A percentile compares a stretch with the other conserved stretches of the same genome.
Evolutionary conservation across 2,329 filamentous ascomycete species (phyloP).

Genomic region (Amesomyces nigricolor): DNA sequence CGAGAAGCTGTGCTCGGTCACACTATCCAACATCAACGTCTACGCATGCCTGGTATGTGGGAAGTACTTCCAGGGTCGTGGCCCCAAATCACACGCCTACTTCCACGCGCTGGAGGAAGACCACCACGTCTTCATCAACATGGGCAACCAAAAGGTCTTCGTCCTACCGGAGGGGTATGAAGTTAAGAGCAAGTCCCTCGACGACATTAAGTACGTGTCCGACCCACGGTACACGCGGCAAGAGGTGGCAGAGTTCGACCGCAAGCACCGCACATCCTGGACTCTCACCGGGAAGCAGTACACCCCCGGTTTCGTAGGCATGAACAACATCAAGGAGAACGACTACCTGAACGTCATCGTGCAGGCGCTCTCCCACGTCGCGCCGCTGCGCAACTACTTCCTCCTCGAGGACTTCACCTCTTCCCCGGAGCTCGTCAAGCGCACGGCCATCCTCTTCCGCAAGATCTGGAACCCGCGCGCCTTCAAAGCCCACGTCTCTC

Average conservation of each 20-base stretch:
- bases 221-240: slow-evolving; percentile 78
- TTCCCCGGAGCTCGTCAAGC: slow-evolving; percentile 72
- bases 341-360: slow-evolving; percentile 97
- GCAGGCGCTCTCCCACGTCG: slow-evolving; percentile 84
- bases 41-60: slow-evolving; percentile 97
- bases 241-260: slow-evolving; percentile 77
- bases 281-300: slow-evolving; percentile 82
- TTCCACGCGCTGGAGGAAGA: slow-evolving; percentile 93
- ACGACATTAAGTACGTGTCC: slow-evolving; percentile 97
- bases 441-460: slow-evolving; percentile 82
- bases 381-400: slow-evolving; percentile 84
- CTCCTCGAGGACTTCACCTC: slow-evolving; percentile 73
- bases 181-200: slow-evolving; percentile 86
- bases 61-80: slow-evolving; percentile 94
- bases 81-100: slow-evolving; percentile 91
- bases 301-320: slow-evolving; percentile 88
- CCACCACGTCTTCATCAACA: slow-evolving; percentile 98
- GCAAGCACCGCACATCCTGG: slow-evolving; percentile 57
- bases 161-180: slow-evolving; percentile 96
- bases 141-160: slow-evolving; percentile 86
- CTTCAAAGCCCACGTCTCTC: slow-evolving; percentile 94
- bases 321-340: slow-evolving; percentile 99
- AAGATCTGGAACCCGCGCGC: slow-evolving; percentile 98
- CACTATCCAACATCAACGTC: slow-evolving; percentile 95
- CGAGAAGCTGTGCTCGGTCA: slow-evolving; percentile 95